These are phyloP conservation scores for Phlyctochytrium arcticum DNA, from an alignment of 192 early-diverging fungal species.

Conservation along the genomic window DNA sequence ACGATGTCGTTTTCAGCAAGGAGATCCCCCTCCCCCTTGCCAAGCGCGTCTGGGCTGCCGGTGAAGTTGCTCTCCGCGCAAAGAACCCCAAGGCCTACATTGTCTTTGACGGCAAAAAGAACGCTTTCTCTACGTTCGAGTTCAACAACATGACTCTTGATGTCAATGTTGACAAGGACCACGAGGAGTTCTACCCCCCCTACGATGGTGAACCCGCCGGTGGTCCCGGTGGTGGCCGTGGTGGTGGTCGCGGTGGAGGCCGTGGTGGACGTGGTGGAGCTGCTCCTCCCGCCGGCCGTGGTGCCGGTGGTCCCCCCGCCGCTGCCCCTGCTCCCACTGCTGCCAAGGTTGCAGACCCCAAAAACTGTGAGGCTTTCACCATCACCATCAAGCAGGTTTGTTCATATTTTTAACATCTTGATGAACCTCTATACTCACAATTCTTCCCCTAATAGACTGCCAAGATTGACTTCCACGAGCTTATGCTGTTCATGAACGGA, in stretches of 20 bases:
- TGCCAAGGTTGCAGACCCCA: background rate
- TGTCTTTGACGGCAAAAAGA: constrained; percentile 30
- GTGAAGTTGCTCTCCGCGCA: constrained; percentile 7
- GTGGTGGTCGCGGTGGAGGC: constrained; percentile 3
- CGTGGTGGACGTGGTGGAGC: constrained; percentile 17
- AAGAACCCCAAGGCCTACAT: constrained; percentile 8
- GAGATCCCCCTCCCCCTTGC: constrained; percentile 7
- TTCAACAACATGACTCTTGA: background rate
- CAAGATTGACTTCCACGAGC: constrained; percentile 24
- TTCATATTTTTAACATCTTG: background rate
- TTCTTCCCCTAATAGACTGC: constrained; percentile 5
- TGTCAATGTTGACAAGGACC: constrained; percentile 8
- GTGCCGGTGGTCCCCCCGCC: too few species aligned
- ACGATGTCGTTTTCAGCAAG: constrained; percentile 25
- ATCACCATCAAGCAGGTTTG: background rate
- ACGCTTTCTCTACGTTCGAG: constrained; percentile 17
- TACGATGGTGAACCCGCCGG: too few species aligned
- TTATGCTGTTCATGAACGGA: constrained; percentile 19
- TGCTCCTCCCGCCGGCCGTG: too few species aligned
- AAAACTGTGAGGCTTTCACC: background rate
- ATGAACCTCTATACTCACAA: background rate
- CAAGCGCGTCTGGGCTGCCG: constrained; percentile 9
- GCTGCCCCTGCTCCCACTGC: background rate
- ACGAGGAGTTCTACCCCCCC: background rate
- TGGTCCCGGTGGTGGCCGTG: constrained; percentile 1